These are phyloP conservation scores for Scheffersomyces stipitis DNA, from an alignment of 805 yeast species.

Conservation along the genomic window DNA sequence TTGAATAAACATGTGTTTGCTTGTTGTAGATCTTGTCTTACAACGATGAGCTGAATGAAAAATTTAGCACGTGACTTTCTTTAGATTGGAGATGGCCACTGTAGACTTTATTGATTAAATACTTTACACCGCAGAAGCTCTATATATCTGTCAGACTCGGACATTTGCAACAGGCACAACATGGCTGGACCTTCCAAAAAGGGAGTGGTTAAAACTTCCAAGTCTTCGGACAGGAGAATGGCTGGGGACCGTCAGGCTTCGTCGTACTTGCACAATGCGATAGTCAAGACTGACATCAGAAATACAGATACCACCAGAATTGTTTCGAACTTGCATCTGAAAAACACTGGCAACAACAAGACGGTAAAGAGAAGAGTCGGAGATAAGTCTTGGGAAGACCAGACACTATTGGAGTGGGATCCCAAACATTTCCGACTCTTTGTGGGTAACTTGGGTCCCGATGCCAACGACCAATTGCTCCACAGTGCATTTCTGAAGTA, in stretches of 20 bases:
- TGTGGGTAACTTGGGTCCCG: constrained; percentile 69
- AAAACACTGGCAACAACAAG: constrained; percentile 2
- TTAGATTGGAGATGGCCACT: too few relatives aligned
- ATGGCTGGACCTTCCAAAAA: constrained; percentile 6
- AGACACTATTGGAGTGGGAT: constrained; percentile 58
- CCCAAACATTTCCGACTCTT: constrained; percentile 70
- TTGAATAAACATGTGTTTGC: too few relatives aligned
- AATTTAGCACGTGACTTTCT: too few relatives aligned
- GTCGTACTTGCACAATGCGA: constrained; percentile 34
- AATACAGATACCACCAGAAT: background rate
- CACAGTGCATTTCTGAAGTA: constrained; percentile 53
- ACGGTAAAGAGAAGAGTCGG: constrained; percentile 48
- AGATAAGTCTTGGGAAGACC: constrained; percentile 49
- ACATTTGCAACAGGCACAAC: too few relatives aligned
- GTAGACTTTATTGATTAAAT: too few relatives aligned
- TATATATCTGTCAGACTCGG: too few relatives aligned
- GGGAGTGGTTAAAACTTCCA: constrained; percentile 28
- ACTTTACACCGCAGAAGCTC: too few relatives aligned
- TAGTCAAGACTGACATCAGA: constrained; percentile 2
- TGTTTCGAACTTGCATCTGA: background rate
- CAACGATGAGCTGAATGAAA: too few relatives aligned
- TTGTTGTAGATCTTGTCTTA: too few relatives aligned
- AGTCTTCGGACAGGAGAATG: constrained; percentile 53
- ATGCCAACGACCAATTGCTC: constrained; percentile 60
- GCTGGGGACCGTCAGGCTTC: constrained; percentile 55